phyloP scores from a whole-genome alignment of 2,329 filamentous ascomycete species.

The Apiospora pterosperma region DNA sequence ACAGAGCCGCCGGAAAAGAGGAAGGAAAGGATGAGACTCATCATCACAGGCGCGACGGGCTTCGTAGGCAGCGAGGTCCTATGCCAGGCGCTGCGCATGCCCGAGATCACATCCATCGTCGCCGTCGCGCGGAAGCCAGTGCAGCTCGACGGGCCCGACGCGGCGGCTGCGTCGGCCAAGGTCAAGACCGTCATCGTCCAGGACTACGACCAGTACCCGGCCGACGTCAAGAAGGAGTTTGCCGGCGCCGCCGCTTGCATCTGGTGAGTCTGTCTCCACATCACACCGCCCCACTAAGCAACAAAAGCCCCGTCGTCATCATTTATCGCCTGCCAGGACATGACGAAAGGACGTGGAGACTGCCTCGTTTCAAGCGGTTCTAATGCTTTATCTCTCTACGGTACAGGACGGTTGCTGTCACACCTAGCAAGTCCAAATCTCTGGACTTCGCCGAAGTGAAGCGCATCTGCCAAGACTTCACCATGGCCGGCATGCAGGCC shows the following conservation, averaged over 20 bases:
- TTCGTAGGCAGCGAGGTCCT: slow-evolving; percentile 40
- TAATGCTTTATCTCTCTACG: neutral
- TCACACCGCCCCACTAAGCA: neutral
- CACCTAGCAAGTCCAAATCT: slow-evolving; percentile 17
- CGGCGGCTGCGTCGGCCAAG: slow-evolving; percentile 26
- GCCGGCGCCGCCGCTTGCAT: slow-evolving; percentile 37
- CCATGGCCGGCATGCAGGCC: slow-evolving; percentile 21
- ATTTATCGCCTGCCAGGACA: no score
- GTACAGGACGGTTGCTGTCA: slow-evolving; percentile 25
- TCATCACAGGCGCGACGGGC: slow-evolving; percentile 39
- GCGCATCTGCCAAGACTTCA: slow-evolving; percentile 20
- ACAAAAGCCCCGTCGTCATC: neutral
- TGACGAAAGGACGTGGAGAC: no score
- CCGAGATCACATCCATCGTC: slow-evolving; percentile 36
- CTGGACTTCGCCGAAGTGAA: slow-evolving; percentile 18
- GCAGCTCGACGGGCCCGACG: slow-evolving; percentile 18
- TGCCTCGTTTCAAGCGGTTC: no score
- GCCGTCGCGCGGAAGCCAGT: slow-evolving; percentile 37
- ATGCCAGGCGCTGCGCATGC: slow-evolving; percentile 35
- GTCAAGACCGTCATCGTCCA: slow-evolving; percentile 35
- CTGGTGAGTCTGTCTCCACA: slow-evolving; percentile 14
- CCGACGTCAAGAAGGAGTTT: slow-evolving; percentile 35
- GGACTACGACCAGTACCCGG: slow-evolving; percentile 38
- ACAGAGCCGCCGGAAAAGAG: neutral
- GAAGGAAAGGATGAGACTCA: slow-evolving; percentile 36